These are phyloP conservation scores for Rickenella mellea DNA, from an alignment of 768 basidiomycete species.

Conservation along the genomic window DNA sequence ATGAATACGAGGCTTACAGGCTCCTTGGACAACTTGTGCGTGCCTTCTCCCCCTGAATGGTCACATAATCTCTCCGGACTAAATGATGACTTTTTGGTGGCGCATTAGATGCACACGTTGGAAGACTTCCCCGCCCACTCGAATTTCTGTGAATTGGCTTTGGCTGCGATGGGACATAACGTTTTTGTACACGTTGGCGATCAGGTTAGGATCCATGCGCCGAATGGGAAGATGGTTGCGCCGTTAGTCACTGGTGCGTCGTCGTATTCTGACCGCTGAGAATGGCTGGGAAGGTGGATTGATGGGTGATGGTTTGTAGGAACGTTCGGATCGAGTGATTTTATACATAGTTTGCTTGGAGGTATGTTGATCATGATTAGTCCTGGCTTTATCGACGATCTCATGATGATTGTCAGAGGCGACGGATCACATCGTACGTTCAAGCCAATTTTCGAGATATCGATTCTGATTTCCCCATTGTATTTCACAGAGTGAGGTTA, in stretches of 20 bases:
- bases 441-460: not conserved
- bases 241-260: slow-evolving; percentile 68
- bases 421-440: slow-evolving; percentile 48
- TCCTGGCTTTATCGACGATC: not conserved
- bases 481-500: slow-evolving; percentile 18
- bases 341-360: slow-evolving; percentile 67
- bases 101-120: slow-evolving; percentile 56
- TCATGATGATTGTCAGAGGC: slow-evolving; percentile 33
- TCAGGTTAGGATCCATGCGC: slow-evolving; percentile 62
- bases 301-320: slow-evolving; percentile 37
- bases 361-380: slow-evolving; percentile 31
- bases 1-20: slow-evolving; percentile 72
- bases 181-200: slow-evolving; percentile 88
- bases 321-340: slow-evolving; percentile 72
- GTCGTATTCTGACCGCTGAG: not conserved
- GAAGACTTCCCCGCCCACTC: slow-evolving; percentile 88
- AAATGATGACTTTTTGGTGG: not conserved
- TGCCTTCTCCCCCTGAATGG: slow-evolving; percentile 9
- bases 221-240: slow-evolving; percentile 64
- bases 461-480: slow-evolving; percentile 1
- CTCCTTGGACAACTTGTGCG: slow-evolving; percentile 63
- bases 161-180: slow-evolving; percentile 68
- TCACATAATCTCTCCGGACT: not conserved
- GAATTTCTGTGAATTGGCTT: slow-evolving; percentile 80
- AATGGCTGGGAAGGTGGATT: not conserved